These are phyloP conservation scores for Tolypocladium album DNA, from an alignment of 2,329 filamentous ascomycete genomes.

Conservation along the genomic window DNA sequence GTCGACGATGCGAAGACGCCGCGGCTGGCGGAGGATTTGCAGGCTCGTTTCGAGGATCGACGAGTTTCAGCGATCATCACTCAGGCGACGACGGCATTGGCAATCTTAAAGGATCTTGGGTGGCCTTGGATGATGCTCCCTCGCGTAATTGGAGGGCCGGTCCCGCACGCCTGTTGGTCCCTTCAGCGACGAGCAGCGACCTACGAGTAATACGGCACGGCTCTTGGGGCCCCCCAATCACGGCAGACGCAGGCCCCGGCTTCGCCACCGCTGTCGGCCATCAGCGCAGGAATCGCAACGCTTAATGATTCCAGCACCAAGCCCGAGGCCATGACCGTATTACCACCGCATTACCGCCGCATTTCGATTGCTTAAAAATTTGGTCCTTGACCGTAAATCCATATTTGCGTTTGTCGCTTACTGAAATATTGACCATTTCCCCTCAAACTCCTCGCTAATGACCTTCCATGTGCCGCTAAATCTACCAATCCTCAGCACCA, in stretches of 20 bases:
- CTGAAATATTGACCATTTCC: neutral
- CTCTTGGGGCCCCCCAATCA: no score
- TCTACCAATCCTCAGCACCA: neutral
- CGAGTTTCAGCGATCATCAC: neutral
- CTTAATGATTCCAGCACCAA: neutral
- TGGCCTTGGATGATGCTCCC: neutral
- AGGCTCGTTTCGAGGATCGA: neutral
- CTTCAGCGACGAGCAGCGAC: no score
- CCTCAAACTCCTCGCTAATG: conserved; percentile 5
- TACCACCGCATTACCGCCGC: no score
- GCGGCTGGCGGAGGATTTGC: neutral
- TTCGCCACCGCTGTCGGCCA: no score
- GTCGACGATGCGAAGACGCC: neutral
- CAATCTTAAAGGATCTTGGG: neutral
- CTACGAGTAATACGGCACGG: no score
- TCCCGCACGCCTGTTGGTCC: neutral
- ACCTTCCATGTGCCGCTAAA: conserved; percentile 1
- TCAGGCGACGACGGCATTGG: neutral
- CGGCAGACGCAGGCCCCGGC: no score
- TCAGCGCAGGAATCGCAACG: no score
- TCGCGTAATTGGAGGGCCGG: neutral
- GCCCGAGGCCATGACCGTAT: neutral
- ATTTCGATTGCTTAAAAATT: neutral
- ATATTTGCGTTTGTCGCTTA: neutral
- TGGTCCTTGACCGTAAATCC: neutral